Evolutionary conservation across 2,329 filamentous ascomycete species (phyloP).

Genomic region (Colletotrichum sp.): DNA sequence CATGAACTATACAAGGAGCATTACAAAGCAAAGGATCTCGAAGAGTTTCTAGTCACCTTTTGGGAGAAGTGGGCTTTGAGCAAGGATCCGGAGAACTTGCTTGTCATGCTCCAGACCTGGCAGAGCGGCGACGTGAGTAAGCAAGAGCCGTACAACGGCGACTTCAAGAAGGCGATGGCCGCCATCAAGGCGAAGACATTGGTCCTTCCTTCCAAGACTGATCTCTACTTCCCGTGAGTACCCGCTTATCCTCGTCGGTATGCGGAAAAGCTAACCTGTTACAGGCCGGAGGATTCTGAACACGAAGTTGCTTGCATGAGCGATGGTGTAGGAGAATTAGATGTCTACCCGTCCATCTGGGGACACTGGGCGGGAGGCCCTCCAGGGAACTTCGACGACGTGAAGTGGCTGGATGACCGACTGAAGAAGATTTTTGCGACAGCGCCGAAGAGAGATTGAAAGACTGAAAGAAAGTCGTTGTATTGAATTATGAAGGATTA

Average conservation of each 20-base stretch:
- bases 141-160: conserved; percentile 70
- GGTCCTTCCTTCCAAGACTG: conserved; percentile 73
- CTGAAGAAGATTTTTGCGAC: conserved; percentile 49
- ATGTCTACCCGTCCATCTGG: conserved; percentile 45
- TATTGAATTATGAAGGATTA: neutral
- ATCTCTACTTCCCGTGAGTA: conserved; percentile 73
- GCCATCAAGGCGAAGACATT: conserved; percentile 75
- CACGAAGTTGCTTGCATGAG: conserved; percentile 66
- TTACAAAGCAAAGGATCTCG: conserved; percentile 48
- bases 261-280: neutral
- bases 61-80: conserved; percentile 78
- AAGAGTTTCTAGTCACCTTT: conserved; percentile 75
- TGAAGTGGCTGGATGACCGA: conserved; percentile 72
- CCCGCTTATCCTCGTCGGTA: neutral
- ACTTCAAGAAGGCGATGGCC: conserved; percentile 69
- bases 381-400: conserved; percentile 72
- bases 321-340: conserved; percentile 33
- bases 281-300: conserved; percentile 71
- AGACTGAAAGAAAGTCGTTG: neutral
- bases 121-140: conserved; percentile 73
- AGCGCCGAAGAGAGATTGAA: neutral
- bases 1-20: conserved; percentile 66
- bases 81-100: conserved; percentile 77
- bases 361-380: conserved; percentile 66
- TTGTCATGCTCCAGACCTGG: conserved; percentile 81